Conservation (phyloP, 2,329 filamentous ascomycete genomes). For the Claviceps pazoutovae region DNA sequence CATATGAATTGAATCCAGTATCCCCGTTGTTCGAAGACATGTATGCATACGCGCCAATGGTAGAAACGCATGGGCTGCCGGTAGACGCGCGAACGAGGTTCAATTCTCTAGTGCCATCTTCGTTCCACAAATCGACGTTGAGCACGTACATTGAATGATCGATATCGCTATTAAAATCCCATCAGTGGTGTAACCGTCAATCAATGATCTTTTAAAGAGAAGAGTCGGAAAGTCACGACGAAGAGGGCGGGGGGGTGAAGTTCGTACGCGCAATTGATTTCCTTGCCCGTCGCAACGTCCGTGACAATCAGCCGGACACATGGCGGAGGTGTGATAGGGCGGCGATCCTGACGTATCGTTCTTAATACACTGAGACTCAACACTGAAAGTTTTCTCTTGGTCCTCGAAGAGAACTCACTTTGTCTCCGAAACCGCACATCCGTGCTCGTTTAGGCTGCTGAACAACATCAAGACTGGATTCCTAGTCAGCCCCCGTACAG, state of each 20-base stretch:
- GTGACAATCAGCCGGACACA: conserved; percentile 74
- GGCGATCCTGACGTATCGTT: conserved; percentile 52
- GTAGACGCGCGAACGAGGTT: conserved; percentile 52
- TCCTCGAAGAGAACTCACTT: conserved; percentile 37
- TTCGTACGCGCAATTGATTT: conserved; percentile 69
- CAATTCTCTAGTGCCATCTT: conserved; percentile 49
- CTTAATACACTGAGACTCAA: background rate
- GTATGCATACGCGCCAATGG: conserved; percentile 67
- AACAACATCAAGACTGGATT: conserved; percentile 54
- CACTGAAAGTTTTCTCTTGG: background rate
- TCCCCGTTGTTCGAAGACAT: conserved; percentile 29
- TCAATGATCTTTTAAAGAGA: too few species aligned
- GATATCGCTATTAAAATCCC: conserved; percentile 17
- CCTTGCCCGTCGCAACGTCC: conserved; percentile 60
- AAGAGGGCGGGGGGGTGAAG: too few species aligned
- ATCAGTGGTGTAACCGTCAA: background rate
- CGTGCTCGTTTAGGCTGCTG: conserved; percentile 88
- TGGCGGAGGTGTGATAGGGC: conserved; percentile 89
- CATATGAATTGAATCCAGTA: conserved; percentile 13
- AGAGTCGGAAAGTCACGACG: too few species aligned
- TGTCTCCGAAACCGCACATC: conserved; percentile 98
- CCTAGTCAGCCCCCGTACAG: conserved; percentile 8
- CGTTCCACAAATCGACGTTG: conserved; percentile 55
- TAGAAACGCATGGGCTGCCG: conserved; percentile 63
- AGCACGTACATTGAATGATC: conserved; percentile 35